These are phyloP conservation scores for Tetratostichococcus sp. DNA, from an alignment of 139 green algal genomes.

Conservation along the genomic window DNA sequence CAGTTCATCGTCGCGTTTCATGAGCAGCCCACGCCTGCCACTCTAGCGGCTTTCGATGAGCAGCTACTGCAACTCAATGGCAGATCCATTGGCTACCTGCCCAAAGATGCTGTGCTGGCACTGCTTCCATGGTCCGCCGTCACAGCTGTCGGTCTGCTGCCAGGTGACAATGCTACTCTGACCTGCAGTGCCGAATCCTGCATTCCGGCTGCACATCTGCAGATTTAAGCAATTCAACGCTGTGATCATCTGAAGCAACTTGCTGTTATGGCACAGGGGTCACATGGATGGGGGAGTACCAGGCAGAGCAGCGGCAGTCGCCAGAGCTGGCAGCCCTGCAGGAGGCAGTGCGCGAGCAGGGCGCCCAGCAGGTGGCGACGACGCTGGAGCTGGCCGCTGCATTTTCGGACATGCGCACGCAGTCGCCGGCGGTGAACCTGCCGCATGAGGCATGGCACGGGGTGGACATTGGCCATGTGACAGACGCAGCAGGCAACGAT, in stretches of 20 bases:
- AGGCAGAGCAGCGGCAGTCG: neutral
- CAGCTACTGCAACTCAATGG: neutral
- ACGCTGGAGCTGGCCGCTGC: neutral
- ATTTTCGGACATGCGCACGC: neutral
- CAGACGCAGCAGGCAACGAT: neutral
- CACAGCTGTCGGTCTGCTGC: neutral
- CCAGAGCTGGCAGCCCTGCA: neutral
- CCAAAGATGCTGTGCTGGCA: neutral
- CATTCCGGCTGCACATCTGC: too few species aligned
- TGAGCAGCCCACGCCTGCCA: neutral
- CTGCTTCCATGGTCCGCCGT: neutral
- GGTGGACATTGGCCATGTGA: neutral
- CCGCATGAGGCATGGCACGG: neutral
- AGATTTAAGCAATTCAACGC: too few species aligned
- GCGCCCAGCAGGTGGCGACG: neutral
- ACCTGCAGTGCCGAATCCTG: neutral
- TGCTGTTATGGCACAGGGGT: neutral
- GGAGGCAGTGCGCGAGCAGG: neutral
- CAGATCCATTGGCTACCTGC: neutral
- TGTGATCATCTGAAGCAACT: neutral
- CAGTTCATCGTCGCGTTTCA: neutral
- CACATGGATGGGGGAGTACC: neutral
- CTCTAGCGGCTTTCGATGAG: neutral
- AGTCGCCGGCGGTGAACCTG: neutral
- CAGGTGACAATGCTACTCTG: neutral